Evolutionary conservation across 2,329 filamentous ascomycete species (phyloP).

Genomic region (Clonostachys rhizophaga): DNA sequence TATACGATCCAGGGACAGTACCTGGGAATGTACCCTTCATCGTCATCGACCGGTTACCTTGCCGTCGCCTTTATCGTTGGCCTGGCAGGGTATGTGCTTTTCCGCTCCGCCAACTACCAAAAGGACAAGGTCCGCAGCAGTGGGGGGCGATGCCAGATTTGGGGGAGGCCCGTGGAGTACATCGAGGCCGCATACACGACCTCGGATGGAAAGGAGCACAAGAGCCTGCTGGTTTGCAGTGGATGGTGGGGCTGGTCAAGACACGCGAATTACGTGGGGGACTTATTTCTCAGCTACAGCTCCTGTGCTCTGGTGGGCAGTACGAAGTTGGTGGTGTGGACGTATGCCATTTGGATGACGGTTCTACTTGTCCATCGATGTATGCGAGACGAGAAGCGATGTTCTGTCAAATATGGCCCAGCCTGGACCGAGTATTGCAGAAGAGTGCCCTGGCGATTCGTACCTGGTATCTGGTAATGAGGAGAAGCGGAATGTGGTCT

Average conservation of each 20-base stretch:
- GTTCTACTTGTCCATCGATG: constrained; percentile 36
- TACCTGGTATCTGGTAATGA: constrained; percentile 22
- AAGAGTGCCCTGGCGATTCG: constrained; percentile 31
- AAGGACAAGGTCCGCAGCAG: constrained; percentile 33
- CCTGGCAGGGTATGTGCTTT: constrained; percentile 30
- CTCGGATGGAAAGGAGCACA: constrained; percentile 30
- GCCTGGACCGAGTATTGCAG: constrained; percentile 36
- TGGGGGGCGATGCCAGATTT: constrained; percentile 31
- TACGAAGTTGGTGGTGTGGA: constrained; percentile 31
- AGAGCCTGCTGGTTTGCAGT: constrained; percentile 17
- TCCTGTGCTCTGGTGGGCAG: constrained; percentile 34
- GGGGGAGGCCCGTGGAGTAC: constrained; percentile 32
- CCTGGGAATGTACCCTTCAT: constrained; percentile 31
- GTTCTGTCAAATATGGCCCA: constrained; percentile 35
- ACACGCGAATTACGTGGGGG: constrained; percentile 19
- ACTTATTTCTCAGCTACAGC: constrained; percentile 21
- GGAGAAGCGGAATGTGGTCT: background rate
- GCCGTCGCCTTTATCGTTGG: constrained; percentile 11
- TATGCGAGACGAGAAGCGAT: constrained; percentile 36
- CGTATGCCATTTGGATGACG: constrained; percentile 38
- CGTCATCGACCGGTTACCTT: constrained; percentile 13
- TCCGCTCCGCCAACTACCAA: constrained; percentile 38
- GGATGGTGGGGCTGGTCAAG: constrained; percentile 21
- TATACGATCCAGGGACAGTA: constrained; percentile 45
- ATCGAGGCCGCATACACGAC: constrained; percentile 32